phyloP scores from a whole-genome alignment of 345 rosid genomes.

The Sapria himalayana region DNA sequence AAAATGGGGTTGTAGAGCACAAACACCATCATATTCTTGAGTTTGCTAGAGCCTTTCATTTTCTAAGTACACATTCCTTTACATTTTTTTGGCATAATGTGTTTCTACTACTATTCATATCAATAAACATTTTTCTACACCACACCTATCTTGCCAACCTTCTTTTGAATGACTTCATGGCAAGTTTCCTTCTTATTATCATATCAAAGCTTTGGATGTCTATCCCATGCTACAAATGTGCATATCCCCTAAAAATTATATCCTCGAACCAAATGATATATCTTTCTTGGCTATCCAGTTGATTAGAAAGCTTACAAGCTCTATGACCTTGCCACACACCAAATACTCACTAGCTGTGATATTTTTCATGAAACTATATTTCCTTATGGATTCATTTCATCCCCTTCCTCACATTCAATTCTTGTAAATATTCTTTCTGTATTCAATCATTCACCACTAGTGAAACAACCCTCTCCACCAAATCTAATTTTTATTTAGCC shows the following conservation, averaged over 20 bases:
- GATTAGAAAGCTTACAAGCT: slow-evolving; percentile 2
- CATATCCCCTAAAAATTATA: neutral
- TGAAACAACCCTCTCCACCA: neutral
- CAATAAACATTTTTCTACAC: neutral
- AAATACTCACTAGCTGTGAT: neutral
- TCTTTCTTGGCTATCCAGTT: neutral
- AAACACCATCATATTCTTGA: neutral
- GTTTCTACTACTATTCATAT: neutral
- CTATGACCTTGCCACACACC: neutral
- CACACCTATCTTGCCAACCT: neutral
- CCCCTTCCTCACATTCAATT: neutral
- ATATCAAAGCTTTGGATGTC: neutral
- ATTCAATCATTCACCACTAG: neutral
- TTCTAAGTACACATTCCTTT: neutral
- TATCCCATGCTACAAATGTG: neutral
- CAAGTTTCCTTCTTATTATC: neutral
- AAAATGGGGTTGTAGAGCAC: neutral
- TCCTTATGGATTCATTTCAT: neutral
- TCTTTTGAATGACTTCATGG: neutral
- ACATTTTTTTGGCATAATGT: neutral
- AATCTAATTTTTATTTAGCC: neutral
- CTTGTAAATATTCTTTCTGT: neutral
- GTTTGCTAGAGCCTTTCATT: neutral
- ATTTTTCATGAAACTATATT: slow-evolving; percentile 1
- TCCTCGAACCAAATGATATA: neutral